Evolutionary conservation across 768 basidiomycete genomes (phyloP), one percentile per base, ranked within the genome.

Genomic region (Porpolomopsis calyptriformis): DNA sequence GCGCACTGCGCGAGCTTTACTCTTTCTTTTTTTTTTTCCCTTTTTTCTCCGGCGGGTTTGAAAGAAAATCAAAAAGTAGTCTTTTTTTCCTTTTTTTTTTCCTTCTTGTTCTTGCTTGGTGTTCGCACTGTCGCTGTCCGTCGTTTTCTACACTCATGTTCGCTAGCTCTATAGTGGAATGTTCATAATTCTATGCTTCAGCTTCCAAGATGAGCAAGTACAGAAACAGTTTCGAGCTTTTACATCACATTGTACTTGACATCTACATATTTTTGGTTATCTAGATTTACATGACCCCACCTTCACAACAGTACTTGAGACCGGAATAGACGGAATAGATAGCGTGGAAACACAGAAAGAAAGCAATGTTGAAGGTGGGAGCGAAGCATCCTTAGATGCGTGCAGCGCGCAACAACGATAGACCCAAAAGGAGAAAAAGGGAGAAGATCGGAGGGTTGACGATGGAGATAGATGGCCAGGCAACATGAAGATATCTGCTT

Each of bases 141-240:
- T 37, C 20, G 22, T 18, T 45, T n/a, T 35, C 43, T 6, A 16
- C 31, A 22, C 29, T 35, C 24, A 45, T 43, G 24, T 27, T 43
- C 24, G 12, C 43, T 19, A 8, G 31, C 43, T 35, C 35, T 35
- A 35, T 45, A 37, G 18, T 37, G 43, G 35, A 26, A 10, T 43
- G 2, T 3, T 24, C 11, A 26, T 34, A 45, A 22, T 27, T 4
- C 23, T 45, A 34, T 45, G 43, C 43, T n/a, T 34, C 29, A 18
- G 11, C 18, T 33, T 11, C 18, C 8, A 2, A 14, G 4, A 33
- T 24, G 26, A 31, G 14, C 29, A 31, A n/a, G n/a, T n/a, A n/a
- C n/a, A n/a, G n/a, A n/a, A n/a, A n/a, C n/a, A n/a, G n/a, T 18
- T 9, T 42, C 18, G 18, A 42, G 10, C n/a, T 31, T 12, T n/a